Evolutionary conservation across 306 rosid species (phyloP).

Genomic region (Abrus precatorius): DNA sequence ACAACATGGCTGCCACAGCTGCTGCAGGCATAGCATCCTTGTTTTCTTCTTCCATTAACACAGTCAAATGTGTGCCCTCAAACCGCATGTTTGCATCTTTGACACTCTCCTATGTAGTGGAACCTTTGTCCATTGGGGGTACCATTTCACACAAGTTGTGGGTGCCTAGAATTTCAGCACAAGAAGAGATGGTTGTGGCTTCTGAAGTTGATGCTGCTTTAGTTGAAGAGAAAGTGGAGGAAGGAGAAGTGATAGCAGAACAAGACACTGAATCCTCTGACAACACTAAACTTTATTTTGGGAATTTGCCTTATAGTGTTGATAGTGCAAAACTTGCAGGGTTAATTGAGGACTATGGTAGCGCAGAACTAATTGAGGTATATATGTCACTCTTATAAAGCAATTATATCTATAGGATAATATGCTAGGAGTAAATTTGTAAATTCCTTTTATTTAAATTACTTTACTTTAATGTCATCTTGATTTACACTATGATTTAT

Average conservation of each 20-base stretch:
- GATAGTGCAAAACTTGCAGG: conserved; percentile 97
- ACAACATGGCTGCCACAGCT: conserved; percentile 75
- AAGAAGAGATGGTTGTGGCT: conserved; percentile 63
- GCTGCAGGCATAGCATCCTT: conserved; percentile 70
- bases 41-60: conserved; percentile 67
- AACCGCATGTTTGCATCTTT: conserved; percentile 49
- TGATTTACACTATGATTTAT: background rate
- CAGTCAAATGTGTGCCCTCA: conserved; percentile 55
- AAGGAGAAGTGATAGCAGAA: conserved; percentile 23
- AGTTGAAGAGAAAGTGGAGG: conserved; percentile 36
- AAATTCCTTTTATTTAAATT: conserved; percentile 6
- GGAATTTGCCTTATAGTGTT: conserved; percentile 92
- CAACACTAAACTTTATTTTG: conserved; percentile 90
- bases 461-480: background rate
- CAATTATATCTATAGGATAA: background rate
- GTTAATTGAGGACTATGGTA: conserved; percentile 76
- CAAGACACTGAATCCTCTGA: conserved; percentile 48
- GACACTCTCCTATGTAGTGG: conserved; percentile 48
- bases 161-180: conserved; percentile 60
- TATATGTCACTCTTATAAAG: background rate
- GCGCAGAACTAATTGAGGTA: conserved; percentile 94
- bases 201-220: conserved; percentile 53
- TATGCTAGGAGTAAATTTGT: background rate
- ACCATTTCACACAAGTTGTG: conserved; percentile 53
- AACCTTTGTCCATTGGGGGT: conserved; percentile 51